Evolutionary conservation across 2,329 filamentous ascomycete species (phyloP).

Genomic region (Fusarium buharicum): DNA sequence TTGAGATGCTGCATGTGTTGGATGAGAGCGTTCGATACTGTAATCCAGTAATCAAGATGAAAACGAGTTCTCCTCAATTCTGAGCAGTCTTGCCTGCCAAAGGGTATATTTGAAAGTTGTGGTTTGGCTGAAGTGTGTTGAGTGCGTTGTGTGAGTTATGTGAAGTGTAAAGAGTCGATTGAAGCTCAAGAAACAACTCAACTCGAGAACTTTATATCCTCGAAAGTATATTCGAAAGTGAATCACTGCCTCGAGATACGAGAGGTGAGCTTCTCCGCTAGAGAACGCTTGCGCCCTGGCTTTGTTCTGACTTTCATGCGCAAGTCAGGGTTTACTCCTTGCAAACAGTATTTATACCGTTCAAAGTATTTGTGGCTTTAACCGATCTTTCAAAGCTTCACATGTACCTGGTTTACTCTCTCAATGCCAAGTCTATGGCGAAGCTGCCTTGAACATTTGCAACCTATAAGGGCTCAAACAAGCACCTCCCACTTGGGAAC

Average conservation of each 20-base stretch:
- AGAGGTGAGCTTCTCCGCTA: slow-evolving; percentile 13
- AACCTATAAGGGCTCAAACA: slow-evolving; percentile 3
- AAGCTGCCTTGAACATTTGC: background rate
- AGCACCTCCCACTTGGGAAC: slow-evolving; percentile 20
- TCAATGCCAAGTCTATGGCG: background rate
- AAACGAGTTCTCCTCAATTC: background rate
- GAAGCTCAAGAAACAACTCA: background rate
- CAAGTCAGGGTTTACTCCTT: background rate
- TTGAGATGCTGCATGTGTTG: background rate
- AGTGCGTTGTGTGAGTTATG: background rate
- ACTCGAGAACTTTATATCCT: slow-evolving; percentile 23
- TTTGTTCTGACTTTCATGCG: background rate
- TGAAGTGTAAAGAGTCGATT: background rate
- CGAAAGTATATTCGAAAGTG: slow-evolving; percentile 12
- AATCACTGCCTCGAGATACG: slow-evolving; percentile 15
- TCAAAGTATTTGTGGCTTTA: background rate
- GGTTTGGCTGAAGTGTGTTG: slow-evolving; percentile 2
- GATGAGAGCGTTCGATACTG: background rate
- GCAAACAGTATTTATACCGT: background rate
- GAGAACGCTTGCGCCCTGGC: slow-evolving; percentile 1
- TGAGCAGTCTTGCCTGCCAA: background rate
- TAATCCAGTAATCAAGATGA: background rate
- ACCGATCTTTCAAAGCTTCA: background rate
- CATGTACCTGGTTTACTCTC: background rate
- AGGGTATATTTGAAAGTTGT: background rate